Evolutionary conservation across 495 filamentous ascomycete genomes (phyloP), one percentile per base, ranked within the genome.

Genomic region (Penicillium arizonense): DNA sequence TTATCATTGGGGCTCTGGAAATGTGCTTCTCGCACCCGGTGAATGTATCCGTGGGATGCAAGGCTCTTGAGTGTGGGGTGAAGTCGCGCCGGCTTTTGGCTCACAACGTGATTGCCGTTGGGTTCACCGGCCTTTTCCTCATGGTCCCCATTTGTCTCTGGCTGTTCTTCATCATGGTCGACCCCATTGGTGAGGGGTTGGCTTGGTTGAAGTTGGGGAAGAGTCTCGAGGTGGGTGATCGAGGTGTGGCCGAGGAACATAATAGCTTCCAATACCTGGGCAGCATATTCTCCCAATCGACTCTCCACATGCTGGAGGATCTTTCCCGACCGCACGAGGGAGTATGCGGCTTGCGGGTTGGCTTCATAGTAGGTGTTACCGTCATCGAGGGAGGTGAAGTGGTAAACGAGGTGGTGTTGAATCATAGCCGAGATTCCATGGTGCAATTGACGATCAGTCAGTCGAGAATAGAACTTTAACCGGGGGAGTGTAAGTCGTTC

Each of bases 341-440:
- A 82, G 65, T 97, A 97, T 43, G 89, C 85, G 23, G 86, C 77
- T 42, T 81, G 73, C 59, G 81, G 70, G 50, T 94, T 87, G 21
- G 89, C 86, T 59, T 95, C 87, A 71, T 97, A 97, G 62, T 83
- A 82, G 21, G 89, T 87, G 32, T 77, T 62, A 33, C 77, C 80
- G 48, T 83, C 78, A 47, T 86, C 80, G 35, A 74, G 59, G 35
- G 89, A 82, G 50, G 82, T 80, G 56, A 85, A 81, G 68, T 92
- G 86, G 63, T 85, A 87, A 10, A 96, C 79, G 14, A 99, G 80
- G 55, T 92, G 89, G 59, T 95, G 85, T 65, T 97, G 94, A 39
- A 93, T 78, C 60, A 99, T 87, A 23, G 92, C 86, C 32, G 81
- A 83, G 35, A 97, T 78, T 13, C 87, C 91, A 72, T 91, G 80